These are phyloP conservation scores for Serendipita vermifera DNA, from an alignment of 768 basidiomycete genomes.

Conservation along the genomic window DNA sequence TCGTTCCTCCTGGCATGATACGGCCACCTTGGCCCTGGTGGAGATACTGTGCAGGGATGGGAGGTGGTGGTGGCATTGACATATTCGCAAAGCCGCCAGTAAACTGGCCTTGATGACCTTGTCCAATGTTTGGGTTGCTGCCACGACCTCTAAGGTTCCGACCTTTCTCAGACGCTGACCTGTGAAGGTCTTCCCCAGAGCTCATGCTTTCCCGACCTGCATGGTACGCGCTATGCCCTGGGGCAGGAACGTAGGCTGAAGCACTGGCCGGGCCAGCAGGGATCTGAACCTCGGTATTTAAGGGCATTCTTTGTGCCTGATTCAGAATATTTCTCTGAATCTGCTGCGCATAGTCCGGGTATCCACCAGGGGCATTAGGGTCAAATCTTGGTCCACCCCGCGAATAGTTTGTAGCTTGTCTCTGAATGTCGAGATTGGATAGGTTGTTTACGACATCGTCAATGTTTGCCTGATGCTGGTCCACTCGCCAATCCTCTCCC, in stretches of 20 bases:
- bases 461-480: neutral
- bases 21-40: constrained; percentile 32
- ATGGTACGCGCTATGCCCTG: constrained; percentile 27
- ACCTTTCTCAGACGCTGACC: constrained; percentile 34
- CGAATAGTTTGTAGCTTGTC: constrained; percentile 34
- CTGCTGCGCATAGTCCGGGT: constrained; percentile 26
- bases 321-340: constrained; percentile 26
- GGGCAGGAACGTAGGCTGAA: constrained; percentile 33
- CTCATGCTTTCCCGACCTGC: constrained; percentile 19
- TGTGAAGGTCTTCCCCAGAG: constrained; percentile 19
- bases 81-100: constrained; percentile 13
- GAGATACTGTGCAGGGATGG: constrained; percentile 61
- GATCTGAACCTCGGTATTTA: constrained; percentile 38
- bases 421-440: constrained; percentile 6
- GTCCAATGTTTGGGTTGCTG: constrained; percentile 54
- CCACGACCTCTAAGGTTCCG: constrained; percentile 40
- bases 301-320: constrained; percentile 49
- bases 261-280: constrained; percentile 38
- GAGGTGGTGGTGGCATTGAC: constrained; percentile 50
- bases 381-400: constrained; percentile 22
- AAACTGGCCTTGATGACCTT: constrained; percentile 23
- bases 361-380: constrained; percentile 11
- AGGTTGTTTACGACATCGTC: constrained; percentile 13
- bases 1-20: constrained; percentile 20
- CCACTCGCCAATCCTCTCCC: neutral